Percentiles rank a stretch among this genome's conserved stretches.
Conservation (phyloP, 257 asterid species). For the Mitragyna speciosa region DNA sequence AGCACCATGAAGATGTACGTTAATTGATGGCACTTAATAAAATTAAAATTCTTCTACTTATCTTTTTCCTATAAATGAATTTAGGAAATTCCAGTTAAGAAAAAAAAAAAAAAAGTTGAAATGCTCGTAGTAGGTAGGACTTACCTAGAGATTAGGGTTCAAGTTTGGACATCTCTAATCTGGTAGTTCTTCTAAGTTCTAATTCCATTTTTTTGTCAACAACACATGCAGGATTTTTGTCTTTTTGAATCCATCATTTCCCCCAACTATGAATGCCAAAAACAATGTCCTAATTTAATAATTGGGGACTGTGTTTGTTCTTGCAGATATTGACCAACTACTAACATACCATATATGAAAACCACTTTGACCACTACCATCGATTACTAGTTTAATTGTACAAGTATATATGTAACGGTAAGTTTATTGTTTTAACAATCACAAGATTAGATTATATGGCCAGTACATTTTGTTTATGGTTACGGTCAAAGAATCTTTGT, state of each 20-base stretch:
- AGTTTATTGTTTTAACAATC: not conserved
- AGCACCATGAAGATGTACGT: too few relatives aligned
- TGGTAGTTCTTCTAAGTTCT: not conserved
- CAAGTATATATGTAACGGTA: not conserved
- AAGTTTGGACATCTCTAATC: not conserved
- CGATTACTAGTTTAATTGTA: not conserved
- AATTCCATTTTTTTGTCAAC: not conserved
- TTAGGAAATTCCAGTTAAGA: too few relatives aligned
- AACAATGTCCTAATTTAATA: not conserved
- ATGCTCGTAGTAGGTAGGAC: too few relatives aligned
- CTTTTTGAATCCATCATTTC: not conserved
- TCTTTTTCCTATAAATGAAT: too few relatives aligned
- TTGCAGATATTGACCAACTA: not conserved
- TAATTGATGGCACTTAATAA: too few relatives aligned
- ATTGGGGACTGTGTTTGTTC: not conserved
- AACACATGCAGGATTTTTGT: not conserved
- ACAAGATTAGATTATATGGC: too few relatives aligned
- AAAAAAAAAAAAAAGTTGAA: too few relatives aligned
- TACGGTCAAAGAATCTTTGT: constrained; percentile 36
- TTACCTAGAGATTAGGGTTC: not conserved
- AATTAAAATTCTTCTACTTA: too few relatives aligned
- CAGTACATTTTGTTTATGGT: not conserved
- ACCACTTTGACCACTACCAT: not conserved
- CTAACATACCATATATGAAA: too few relatives aligned
- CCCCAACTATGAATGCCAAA: not conserved